Evolutionary conservation across 768 basidiomycete species (phyloP), one percentile per base, ranked within the genome.

Genomic region (Floccularia luteovirens): DNA sequence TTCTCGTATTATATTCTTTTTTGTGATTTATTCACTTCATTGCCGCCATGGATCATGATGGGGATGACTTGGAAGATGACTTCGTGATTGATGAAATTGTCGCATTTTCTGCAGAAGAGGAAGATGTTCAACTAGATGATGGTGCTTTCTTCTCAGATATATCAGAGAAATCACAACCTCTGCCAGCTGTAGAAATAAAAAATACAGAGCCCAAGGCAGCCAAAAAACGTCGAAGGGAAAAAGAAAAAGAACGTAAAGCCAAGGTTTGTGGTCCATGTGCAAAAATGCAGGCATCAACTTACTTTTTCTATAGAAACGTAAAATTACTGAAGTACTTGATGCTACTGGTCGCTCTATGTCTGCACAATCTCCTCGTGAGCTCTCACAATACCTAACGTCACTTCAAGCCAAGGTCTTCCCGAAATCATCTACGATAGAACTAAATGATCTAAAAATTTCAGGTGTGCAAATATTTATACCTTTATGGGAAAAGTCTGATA

Each of bases 51-150:
- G 58, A 57, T 24, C 64, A 59, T 47, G 68, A 67, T 45, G 80
- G 82, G 31, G 86, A 92, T 66, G 88, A 88, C 66, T 69, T 92
- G 14, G 86, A 85, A 35, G 90, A 91, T 56, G 83, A 90, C 47
- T 89, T 83, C 53, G 65, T 83, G 37, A 71, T 72, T 23, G 81
- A 91, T 45, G 80, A 82, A 31, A 63, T 75, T 11, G 72, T 85
- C 0, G 79, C 77, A 0, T 60, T 74, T 11, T 82, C 79, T n/a
- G n/a, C n/a, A 0, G 81, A 69, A 8, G 80, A 77, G 33, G 84
- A 84, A 45, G 75, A 43, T 12, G 36, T 57, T 21, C 60, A 56
- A 7, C 53, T 58, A 22, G 53, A 61, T 31, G 62, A 63, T 23
- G 50, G 24, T 20, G 43, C 36, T 39, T 52, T 52, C 43, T 50